phyloP scores from a whole-genome alignment of 2,329 filamentous ascomycete genomes.

The Proliferodiscus dingleyae region DNA sequence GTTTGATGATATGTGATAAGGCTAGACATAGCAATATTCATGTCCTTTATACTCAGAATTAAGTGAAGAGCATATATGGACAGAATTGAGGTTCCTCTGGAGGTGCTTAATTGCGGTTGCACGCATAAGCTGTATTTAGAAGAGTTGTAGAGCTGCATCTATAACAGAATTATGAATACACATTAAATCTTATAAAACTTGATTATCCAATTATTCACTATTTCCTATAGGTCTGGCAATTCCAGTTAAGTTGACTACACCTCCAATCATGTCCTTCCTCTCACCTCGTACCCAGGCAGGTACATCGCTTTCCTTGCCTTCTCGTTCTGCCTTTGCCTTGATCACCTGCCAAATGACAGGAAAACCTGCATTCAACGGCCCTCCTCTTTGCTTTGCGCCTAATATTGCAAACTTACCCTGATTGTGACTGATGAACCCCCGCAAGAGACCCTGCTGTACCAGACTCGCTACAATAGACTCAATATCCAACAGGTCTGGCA shows the following conservation, averaged over 20 bases:
- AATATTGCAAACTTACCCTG: constrained; percentile 76
- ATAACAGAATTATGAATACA: too few relatives aligned
- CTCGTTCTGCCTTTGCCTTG: constrained; percentile 51
- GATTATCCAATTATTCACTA: constrained; percentile 6
- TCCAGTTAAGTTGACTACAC: constrained; percentile 53
- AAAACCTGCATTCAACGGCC: constrained; percentile 67
- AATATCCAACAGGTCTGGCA: constrained; percentile 58
- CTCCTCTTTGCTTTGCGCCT: constrained; percentile 63
- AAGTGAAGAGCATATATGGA: too few relatives aligned
- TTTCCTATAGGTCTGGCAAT: constrained; percentile 45
- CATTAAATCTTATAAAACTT: too few relatives aligned
- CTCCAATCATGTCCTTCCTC: constrained; percentile 38
- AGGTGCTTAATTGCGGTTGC: too few relatives aligned
- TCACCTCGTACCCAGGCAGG: constrained; percentile 67
- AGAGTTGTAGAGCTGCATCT: too few relatives aligned
- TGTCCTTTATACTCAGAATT: too few relatives aligned
- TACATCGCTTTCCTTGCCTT: constrained; percentile 49
- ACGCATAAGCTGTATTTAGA: too few relatives aligned
- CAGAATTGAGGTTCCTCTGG: too few relatives aligned
- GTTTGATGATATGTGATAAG: too few relatives aligned
- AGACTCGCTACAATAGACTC: constrained; percentile 74
- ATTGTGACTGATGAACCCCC: constrained; percentile 77
- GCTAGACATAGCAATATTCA: too few relatives aligned
- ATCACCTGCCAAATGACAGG: constrained; percentile 69
- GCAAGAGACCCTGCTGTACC: constrained; percentile 73